A percentile compares a stretch with the other conserved stretches of the same genome.
Conservation (phyloP, 495 filamentous ascomycete genomes). For the Penicillium simplicissimum region DNA sequence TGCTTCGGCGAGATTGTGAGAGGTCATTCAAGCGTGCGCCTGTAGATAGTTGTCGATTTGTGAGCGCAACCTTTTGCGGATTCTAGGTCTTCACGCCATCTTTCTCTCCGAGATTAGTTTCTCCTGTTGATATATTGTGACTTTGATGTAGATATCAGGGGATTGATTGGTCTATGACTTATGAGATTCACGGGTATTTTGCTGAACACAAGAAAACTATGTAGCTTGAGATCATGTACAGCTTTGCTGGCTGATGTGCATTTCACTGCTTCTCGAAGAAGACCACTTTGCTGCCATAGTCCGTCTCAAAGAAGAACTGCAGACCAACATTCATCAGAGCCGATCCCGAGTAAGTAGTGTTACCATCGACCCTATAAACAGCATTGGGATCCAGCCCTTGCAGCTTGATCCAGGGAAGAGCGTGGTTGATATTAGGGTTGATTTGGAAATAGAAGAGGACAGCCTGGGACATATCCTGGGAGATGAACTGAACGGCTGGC, state of each 20-base stretch:
- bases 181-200: not conserved
- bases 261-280: conserved; percentile 39
- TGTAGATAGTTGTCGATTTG: not conserved
- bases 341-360: conserved; percentile 43
- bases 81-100: too few relatives aligned
- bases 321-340: conserved; percentile 53
- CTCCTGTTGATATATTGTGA: not conserved
- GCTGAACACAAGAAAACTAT: not conserved
- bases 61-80: too few relatives aligned
- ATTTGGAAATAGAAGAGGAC: conserved; percentile 55
- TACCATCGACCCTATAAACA: conserved; percentile 43
- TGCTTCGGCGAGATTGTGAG: conserved; percentile 21
- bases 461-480: conserved; percentile 39
- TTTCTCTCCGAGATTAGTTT: too few relatives aligned
- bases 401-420: conserved; percentile 45
- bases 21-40: not conserved
- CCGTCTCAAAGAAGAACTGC: conserved; percentile 37
- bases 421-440: conserved; percentile 42
- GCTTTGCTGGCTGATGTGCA: not conserved
- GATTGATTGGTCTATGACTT: not conserved
- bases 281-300: conserved; percentile 47
- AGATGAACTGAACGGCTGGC: conserved; percentile 55
- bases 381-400: conserved; percentile 47
- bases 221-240: not conserved
- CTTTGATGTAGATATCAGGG: not conserved